Conservation (phyloP, 352 stramenopile genomes). For the Phytophthora idaei region DNA sequence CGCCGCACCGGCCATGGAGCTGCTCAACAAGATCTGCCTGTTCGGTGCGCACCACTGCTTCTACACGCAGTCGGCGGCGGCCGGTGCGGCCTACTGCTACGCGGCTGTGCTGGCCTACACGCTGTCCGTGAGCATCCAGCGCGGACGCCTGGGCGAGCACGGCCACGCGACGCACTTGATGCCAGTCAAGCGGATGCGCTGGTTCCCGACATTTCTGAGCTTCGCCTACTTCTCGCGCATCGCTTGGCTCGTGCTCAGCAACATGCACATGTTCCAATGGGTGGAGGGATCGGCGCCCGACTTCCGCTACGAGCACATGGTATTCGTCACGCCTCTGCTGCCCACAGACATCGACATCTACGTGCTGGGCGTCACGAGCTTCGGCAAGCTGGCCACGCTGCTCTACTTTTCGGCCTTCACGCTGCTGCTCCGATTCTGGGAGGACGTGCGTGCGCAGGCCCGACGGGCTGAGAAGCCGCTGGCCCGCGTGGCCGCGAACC, state of each 20-base stretch:
- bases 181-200: slow-evolving; percentile 82
- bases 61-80: slow-evolving; percentile 72
- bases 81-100: slow-evolving; percentile 73
- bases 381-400: slow-evolving; percentile 77
- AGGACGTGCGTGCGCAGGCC: slow-evolving; percentile 70
- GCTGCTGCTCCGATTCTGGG: slow-evolving; percentile 80
- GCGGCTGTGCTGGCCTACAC: slow-evolving; percentile 69
- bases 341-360: slow-evolving; percentile 85
- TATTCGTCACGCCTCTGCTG: slow-evolving; percentile 70
- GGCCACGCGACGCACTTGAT: slow-evolving; percentile 83
- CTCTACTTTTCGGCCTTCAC: slow-evolving; percentile 87
- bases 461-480: slow-evolving; percentile 60
- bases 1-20: slow-evolving; percentile 22
- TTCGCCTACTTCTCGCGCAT: slow-evolving; percentile 78
- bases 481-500: slow-evolving; percentile 64
- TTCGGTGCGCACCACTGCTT: slow-evolving; percentile 81
- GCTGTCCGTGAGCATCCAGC: slow-evolving; percentile 77
- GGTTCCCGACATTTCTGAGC: slow-evolving; percentile 81
- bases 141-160: slow-evolving; percentile 70
- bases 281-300: slow-evolving; percentile 50
- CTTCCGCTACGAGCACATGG: slow-evolving; percentile 76
- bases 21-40: slow-evolving; percentile 73
- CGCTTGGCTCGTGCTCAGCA: slow-evolving; percentile 75
- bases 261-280: slow-evolving; percentile 85
- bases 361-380: slow-evolving; percentile 77